Evolutionary conservation across 2,329 filamentous ascomycete genomes (phyloP).

Genomic region (Chrysosporium queenslandicum): DNA sequence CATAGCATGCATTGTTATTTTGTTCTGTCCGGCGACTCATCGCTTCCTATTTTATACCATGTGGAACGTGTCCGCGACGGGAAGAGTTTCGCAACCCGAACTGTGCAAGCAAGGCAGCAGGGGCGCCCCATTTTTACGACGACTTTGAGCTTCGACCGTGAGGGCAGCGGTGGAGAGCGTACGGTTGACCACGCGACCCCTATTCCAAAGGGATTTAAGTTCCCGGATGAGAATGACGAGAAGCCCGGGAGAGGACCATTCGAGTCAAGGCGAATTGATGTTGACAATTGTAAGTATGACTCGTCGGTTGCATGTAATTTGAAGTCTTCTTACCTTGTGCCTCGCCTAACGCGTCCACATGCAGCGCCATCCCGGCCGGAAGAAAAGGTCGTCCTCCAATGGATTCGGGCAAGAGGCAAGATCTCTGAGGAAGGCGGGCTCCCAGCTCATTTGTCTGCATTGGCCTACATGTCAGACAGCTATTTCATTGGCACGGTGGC

Average conservation of each 20-base stretch:
- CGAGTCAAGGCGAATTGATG: constrained; percentile 47
- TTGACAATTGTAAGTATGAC: constrained; percentile 42
- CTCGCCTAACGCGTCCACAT: not conserved
- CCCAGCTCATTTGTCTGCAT: constrained; percentile 70
- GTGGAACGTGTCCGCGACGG: constrained; percentile 91
- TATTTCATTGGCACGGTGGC: constrained; percentile 88
- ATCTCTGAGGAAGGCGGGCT: constrained; percentile 66
- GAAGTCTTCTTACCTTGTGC: too few species aligned
- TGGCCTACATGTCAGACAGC: constrained; percentile 87
- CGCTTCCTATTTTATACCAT: constrained; percentile 84
- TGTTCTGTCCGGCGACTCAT: constrained; percentile 74
- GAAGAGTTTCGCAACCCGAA: constrained; percentile 78
- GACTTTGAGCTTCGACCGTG: constrained; percentile 76
- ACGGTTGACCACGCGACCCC: constrained; percentile 55
- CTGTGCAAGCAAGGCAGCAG: constrained; percentile 86
- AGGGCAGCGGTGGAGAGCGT: constrained; percentile 43
- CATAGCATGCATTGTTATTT: constrained; percentile 99
- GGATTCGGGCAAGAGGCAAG: constrained; percentile 44
- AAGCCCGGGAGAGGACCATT: constrained; percentile 42
- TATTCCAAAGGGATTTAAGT: constrained; percentile 44
- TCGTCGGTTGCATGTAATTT: too few species aligned
- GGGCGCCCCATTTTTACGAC: constrained; percentile 91
- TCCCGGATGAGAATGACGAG: constrained; percentile 34
- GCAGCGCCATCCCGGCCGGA: constrained; percentile 42
- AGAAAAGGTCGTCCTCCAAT: constrained; percentile 56